Evolutionary conservation across 192 early-diverging fungal genomes (phyloP), one percentile per base, ranked within the genome.

Genomic region (Radiomyces spectabilis): DNA sequence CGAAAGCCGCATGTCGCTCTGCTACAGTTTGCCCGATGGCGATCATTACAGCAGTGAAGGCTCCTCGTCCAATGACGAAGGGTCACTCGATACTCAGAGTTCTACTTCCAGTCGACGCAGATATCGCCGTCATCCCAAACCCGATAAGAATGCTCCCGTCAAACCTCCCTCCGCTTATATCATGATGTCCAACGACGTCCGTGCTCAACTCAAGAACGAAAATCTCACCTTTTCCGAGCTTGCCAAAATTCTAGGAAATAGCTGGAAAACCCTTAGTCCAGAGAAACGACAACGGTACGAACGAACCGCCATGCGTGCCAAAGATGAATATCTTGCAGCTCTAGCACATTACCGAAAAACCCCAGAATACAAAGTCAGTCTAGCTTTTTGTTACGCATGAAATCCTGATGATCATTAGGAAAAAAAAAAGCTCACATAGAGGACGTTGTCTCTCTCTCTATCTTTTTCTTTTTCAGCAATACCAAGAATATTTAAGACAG

Each of bases 91-190:
- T 48, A 21, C 41, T 31, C 9, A 22, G 9, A 18, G 9, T n/a
- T 15, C 25, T 29, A 21, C 25, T 13, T 25, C 37, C 4, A 24
- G 26, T 3, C 72, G 73, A 37, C 54, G 72, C 32, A 68, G 57
- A 26, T 74, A 74, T 34, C 42, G 68, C 24, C 49, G 72, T 26
- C 72, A 74, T 26, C 59, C 72, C 21, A 73, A 73, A 59, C 47
- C 59, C 4, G 73, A 75, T 22, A 35, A 54, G 6, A 75, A 65
- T 39, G 71, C 65, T 0, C 73, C 73, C 2, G 46, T 63, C 5
- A 75, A 75, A 31, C 73, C 73, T 15, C 45, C 57, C 5, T 75
- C 73, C 0, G 73, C 73, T 0, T 75, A 75, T 40, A 73, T 75
- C 5, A 63, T 72, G 53, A 73, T 72, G 37, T 56, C 70, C 18